Percentiles rank a stretch among this genome's conserved stretches.
Evolutionary conservation across 257 asterid species (phyloP).

Genomic region (Buddleja alternifolia): DNA sequence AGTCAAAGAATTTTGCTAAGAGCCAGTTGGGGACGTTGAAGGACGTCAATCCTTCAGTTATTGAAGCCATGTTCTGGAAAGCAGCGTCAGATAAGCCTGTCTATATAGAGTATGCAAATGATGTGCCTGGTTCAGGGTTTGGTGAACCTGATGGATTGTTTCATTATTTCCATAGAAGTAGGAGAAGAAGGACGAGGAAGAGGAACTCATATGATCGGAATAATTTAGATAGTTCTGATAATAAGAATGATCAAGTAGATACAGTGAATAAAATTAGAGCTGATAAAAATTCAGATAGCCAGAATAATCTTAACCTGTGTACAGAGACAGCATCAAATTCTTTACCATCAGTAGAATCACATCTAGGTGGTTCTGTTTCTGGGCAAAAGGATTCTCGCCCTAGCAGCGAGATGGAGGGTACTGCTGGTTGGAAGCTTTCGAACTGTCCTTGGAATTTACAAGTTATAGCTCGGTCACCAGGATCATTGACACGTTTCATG

Average conservation of each 20-base stretch:
- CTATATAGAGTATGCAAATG: slow-evolving; percentile 93
- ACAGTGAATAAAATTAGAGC: slow-evolving; percentile 33
- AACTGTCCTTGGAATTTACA: slow-evolving; percentile 99
- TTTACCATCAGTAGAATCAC: slow-evolving; percentile 35
- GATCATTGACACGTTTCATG: slow-evolving; percentile 96
- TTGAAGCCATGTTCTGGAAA: slow-evolving; percentile 93
- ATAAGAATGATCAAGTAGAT: slow-evolving; percentile 48
- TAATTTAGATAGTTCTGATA: slow-evolving; percentile 41
- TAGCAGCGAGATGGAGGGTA: slow-evolving; percentile 68
- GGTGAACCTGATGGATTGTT: slow-evolving; percentile 82
- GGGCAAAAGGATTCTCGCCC: slow-evolving; percentile 44
- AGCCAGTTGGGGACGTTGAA: slow-evolving; percentile 66
- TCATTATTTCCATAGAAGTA: slow-evolving; percentile 52
- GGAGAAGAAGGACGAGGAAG: slow-evolving; percentile 66
- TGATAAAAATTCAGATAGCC: slow-evolving; percentile 43
- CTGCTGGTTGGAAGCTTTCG: slow-evolving; percentile 95
- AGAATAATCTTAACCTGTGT: slow-evolving; percentile 37
- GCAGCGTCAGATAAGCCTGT: slow-evolving; percentile 84
- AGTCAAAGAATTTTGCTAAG: slow-evolving; percentile 78
- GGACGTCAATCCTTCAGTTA: slow-evolving; percentile 74
- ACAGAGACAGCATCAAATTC: slow-evolving; percentile 42
- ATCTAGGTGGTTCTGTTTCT: slow-evolving; percentile 35
- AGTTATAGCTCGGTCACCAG: slow-evolving; percentile 90
- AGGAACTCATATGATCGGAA: slow-evolving; percentile 73
- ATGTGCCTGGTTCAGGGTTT: slow-evolving; percentile 96